These are phyloP conservation scores for Breviolum minutum DNA, from an alignment of 73 alveolate genomes.

Conservation along the genomic window DNA sequence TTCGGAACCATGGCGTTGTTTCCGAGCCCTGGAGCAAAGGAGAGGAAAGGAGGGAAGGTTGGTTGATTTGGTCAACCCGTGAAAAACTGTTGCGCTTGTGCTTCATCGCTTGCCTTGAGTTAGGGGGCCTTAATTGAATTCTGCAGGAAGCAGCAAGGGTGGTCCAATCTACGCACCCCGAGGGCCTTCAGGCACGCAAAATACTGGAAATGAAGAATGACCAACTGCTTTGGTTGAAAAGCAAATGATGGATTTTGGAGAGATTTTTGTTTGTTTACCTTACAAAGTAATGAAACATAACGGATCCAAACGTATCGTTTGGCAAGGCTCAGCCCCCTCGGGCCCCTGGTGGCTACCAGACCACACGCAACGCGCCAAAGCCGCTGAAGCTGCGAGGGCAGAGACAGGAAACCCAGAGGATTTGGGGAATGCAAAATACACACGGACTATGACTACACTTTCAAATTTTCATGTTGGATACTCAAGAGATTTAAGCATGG, in stretches of 20 bases:
- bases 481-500: too few species aligned
- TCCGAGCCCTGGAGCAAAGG: conserved; percentile 14
- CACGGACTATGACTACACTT: too few species aligned
- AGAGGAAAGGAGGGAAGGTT: background rate
- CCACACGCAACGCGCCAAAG: background rate
- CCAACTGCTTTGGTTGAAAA: background rate
- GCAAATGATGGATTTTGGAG: background rate
- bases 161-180: conserved; percentile 1
- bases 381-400: conserved; percentile 23
- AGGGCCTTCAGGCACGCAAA: background rate
- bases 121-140: too few species aligned
- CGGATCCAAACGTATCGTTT: background rate
- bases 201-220: background rate
- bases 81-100: too few species aligned
- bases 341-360: conserved; percentile 62
- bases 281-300: background rate
- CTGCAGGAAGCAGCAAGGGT: background rate
- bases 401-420: background rate
- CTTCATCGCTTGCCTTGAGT: too few species aligned
- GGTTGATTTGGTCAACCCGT: background rate
- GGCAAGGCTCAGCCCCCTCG: background rate
- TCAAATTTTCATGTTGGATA: too few species aligned
- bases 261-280: too few species aligned
- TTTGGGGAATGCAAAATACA: background rate
- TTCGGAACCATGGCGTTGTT: background rate